These are phyloP conservation scores for Corylus avellana DNA, from an alignment of 306 rosid genomes.

Conservation along the genomic window DNA sequence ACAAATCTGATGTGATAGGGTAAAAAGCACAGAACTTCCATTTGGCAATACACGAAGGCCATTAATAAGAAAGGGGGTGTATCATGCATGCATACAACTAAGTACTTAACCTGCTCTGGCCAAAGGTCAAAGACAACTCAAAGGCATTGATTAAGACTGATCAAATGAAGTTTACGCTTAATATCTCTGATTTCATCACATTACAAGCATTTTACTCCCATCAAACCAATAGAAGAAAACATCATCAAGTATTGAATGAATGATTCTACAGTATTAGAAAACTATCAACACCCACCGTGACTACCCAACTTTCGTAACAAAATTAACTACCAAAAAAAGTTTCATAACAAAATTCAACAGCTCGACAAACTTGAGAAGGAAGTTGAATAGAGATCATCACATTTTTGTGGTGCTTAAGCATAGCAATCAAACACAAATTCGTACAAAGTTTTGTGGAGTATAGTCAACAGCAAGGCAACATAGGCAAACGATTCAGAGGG, in stretches of 20 bases:
- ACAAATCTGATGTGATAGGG: constrained; percentile 10
- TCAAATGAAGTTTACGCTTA: background rate
- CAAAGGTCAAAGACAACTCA: constrained; percentile 33
- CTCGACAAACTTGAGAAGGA: background rate
- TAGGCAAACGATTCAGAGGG: background rate
- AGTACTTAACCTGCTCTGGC: constrained; percentile 14
- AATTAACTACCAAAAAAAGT: background rate
- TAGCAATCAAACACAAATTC: background rate
- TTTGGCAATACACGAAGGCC: constrained; percentile 11
- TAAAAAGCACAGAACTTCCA: constrained; percentile 5
- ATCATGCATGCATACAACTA: constrained; percentile 15
- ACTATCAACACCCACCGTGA: background rate
- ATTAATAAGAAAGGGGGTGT: constrained; percentile 17
- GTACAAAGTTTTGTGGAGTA: background rate
- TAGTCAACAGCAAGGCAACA: background rate
- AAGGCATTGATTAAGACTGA: constrained; percentile 29
- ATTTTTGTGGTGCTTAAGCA: background rate
- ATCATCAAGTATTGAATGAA: background rate
- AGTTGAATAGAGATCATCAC: background rate
- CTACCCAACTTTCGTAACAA: background rate
- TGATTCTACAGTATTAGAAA: background rate
- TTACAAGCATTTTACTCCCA: background rate
- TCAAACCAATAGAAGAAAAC: background rate
- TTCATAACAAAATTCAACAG: background rate
- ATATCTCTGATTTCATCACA: background rate